Conservation (phyloP, 2,329 filamentous ascomycete species). For the Phialocephala sp. region DNA sequence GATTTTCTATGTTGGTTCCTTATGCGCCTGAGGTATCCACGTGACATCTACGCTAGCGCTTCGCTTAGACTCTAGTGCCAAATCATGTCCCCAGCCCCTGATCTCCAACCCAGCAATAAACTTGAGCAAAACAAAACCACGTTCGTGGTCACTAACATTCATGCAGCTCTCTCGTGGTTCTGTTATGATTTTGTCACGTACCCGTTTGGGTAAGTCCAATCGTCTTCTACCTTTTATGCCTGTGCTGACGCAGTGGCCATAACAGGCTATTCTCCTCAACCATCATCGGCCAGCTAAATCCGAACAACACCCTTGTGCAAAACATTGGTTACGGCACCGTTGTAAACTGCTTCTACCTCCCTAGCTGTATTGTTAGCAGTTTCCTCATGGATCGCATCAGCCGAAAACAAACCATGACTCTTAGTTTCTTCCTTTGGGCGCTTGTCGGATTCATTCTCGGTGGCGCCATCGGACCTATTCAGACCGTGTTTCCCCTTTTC, state of each 20-base stretch:
- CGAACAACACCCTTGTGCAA: slow-evolving; percentile 49
- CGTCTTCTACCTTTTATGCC: not conserved
- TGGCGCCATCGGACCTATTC: slow-evolving; percentile 51
- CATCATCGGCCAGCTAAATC: slow-evolving; percentile 52
- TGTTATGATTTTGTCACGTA: slow-evolving; percentile 60
- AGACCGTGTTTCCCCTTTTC: slow-evolving; percentile 55
- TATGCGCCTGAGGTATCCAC: no score
- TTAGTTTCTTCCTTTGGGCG: slow-evolving; percentile 53
- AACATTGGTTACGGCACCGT: slow-evolving; percentile 44
- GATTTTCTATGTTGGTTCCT: no score
- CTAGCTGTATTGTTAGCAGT: slow-evolving; percentile 54
- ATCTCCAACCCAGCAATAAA: no score
- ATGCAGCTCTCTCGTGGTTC: not conserved
- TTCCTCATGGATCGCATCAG: slow-evolving; percentile 54
- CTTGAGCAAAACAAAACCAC: no score
- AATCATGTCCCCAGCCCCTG: no score
- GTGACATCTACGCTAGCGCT: no score
- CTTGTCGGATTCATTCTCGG: slow-evolving; percentile 57
- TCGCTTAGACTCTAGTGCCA: no score
- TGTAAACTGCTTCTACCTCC: slow-evolving; percentile 59
- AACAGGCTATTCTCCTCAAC: slow-evolving; percentile 58
- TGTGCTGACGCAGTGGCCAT: not conserved
- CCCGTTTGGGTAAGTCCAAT: slow-evolving; percentile 46
- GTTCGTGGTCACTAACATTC: not conserved
- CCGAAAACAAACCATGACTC: slow-evolving; percentile 55